These are phyloP conservation scores for Sphagnurus paluster DNA, from an alignment of 1,284 basidiomycete genomes.

Conservation along the genomic window DNA sequence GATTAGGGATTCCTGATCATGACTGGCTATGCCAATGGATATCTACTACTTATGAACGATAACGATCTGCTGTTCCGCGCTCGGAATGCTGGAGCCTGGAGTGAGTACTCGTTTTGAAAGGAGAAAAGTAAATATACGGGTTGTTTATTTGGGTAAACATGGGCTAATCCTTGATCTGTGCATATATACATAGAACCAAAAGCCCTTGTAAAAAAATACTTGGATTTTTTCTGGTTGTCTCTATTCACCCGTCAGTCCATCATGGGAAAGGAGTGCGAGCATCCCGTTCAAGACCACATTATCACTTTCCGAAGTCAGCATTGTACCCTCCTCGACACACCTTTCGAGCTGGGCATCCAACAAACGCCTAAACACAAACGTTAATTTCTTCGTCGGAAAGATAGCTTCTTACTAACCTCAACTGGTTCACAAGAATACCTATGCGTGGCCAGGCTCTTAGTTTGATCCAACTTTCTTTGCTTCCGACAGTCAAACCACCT, in stretches of 20 bases:
- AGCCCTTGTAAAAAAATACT: too few species aligned
- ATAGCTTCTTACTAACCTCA: conserved; percentile 52
- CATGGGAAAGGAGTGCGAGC: conserved; percentile 64
- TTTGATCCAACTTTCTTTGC: conserved; percentile 51
- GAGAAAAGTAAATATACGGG: too few species aligned
- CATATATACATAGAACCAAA: too few species aligned
- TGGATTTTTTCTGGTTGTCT: conserved; percentile 17
- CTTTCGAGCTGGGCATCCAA: conserved; percentile 69
- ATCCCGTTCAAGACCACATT: conserved; percentile 71
- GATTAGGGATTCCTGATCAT: not conserved
- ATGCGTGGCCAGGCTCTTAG: conserved; percentile 86
- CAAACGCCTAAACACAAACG: conserved; percentile 45
- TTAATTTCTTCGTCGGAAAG: conserved; percentile 1
- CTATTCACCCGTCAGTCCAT: conserved; percentile 52
- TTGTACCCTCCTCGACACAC: conserved; percentile 53
- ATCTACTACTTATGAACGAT: too few species aligned
- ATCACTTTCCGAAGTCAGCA: conserved; percentile 47
- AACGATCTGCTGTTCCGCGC: too few species aligned
- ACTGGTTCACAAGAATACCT: conserved; percentile 86
- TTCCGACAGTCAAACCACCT: conserved; percentile 73
- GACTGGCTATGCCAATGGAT: not conserved
- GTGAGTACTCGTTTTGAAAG: too few species aligned
- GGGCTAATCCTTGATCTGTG: too few species aligned
- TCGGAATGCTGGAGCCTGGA: too few species aligned
- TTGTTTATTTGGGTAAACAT: too few species aligned